Conservation (phyloP, 345 rosid genomes). For the Eucalyptus viminalis region DNA sequence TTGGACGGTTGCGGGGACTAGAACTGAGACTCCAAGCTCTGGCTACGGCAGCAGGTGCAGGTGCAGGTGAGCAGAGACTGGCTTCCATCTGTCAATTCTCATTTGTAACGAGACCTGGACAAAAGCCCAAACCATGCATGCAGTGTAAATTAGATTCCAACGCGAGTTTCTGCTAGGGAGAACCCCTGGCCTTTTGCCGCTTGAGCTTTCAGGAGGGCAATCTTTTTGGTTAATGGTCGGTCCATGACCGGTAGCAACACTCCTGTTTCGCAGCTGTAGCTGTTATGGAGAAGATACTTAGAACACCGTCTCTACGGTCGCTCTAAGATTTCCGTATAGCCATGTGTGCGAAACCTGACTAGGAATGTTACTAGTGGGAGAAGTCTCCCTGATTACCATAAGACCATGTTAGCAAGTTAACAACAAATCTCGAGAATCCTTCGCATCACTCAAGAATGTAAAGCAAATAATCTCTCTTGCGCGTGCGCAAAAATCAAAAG, state of each 20-base stretch:
- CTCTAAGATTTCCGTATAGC: neutral
- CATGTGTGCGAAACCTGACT: neutral
- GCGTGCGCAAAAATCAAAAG: neutral
- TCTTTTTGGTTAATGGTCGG: neutral
- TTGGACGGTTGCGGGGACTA: neutral
- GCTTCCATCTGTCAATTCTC: neutral
- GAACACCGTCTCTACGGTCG: neutral
- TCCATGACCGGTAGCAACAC: neutral
- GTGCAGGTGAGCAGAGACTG: neutral
- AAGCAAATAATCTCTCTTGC: neutral
- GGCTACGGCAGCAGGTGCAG: neutral
- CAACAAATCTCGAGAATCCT: neutral
- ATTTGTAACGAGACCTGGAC: neutral
- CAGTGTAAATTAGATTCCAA: neutral
- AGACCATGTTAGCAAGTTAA: neutral
- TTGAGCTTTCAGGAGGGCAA: neutral
- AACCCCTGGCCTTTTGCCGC: neutral
- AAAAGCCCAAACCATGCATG: neutral
- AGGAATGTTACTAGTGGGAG: neutral
- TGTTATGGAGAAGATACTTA: neutral
- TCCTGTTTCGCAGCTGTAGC: neutral
- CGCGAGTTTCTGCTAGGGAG: neutral
- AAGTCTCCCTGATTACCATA: neutral
- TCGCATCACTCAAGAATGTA: neutral
- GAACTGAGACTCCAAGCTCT: neutral